Evolutionary conservation across 345 rosid genomes (phyloP), one percentile per base, ranked within the genome.

Genomic region (Hirschfeldia incana): DNA sequence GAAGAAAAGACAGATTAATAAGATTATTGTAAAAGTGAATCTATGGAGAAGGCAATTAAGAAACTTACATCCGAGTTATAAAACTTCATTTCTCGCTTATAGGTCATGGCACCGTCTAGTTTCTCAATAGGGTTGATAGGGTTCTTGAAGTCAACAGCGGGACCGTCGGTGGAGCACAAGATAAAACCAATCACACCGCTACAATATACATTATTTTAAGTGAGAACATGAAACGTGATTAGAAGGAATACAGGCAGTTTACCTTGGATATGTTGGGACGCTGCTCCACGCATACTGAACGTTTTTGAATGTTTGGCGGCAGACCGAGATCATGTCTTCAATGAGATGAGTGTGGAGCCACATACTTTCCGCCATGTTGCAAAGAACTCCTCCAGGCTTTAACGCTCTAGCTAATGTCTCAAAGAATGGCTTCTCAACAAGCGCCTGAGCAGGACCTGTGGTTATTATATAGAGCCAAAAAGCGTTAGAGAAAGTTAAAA

Each of bases 311-410:
- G 86, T 90, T 82, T 88, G 92, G 27, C 77, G 83, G 71, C 98
- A 93, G 33, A 88, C 83, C 27, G 89, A 78, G 62, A 95, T 84
- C 93, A 93, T 89, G 63, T 89, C 94, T 82, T 95, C 83, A 69
- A 95, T 89, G 71, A 95, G 92, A 86, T 95, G 98, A 5, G 98
- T 93, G 78, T 93, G 99, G 21, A 95, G 99, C 99, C 99, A 93
- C 93, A 93, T 89, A 76, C 99, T 93, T 82, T 95, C 98, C 3
- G 98, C 96, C 98, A 93, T 91, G 87, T 91, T 95, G 81, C 97
- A 95, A 57, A 95, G 91, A 74, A 93, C 87, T 70, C 99, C 99
- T 30, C 99, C 97, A 68, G 94, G 98, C 88, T 89, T 87, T 74
- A 95, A 82, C 3, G 98, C 91, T 73, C 79, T 85, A 8, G 97